Evolutionary conservation across 768 basidiomycete genomes (phyloP).

Genomic region (Tulasnella sp.): DNA sequence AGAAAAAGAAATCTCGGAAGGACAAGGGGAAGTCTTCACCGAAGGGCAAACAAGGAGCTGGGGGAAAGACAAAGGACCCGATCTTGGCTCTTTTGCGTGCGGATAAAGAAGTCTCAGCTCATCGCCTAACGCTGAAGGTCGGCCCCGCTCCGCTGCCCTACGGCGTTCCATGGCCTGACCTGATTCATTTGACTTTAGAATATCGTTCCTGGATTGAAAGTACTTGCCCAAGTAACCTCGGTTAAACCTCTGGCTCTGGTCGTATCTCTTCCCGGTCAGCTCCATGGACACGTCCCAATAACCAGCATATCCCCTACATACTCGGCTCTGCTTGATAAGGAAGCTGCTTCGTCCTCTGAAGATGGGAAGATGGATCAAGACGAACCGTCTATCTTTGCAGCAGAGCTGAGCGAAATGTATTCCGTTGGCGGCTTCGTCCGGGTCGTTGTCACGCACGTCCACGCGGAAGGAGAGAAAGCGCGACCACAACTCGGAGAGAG

Average conservation of each 20-base stretch:
- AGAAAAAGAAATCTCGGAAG: neutral
- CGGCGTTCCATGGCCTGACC: neutral
- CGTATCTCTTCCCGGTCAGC: slow-evolving; percentile 92
- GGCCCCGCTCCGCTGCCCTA: slow-evolving; percentile 20
- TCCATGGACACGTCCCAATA: slow-evolving; percentile 89
- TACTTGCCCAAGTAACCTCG: slow-evolving; percentile 80
- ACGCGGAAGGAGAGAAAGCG: slow-evolving; percentile 59
- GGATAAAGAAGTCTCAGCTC: slow-evolving; percentile 57
- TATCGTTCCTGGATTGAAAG: slow-evolving; percentile 74
- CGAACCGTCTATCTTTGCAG: slow-evolving; percentile 45
- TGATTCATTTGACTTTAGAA: slow-evolving; percentile 46
- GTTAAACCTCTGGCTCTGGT: slow-evolving; percentile 86
- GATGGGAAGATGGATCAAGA: slow-evolving; percentile 37
- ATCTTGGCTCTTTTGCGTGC: neutral
- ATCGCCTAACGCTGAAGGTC: slow-evolving; percentile 93
- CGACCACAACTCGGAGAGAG: slow-evolving; percentile 45
- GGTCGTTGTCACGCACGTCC: slow-evolving; percentile 65
- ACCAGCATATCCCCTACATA: slow-evolving; percentile 82
- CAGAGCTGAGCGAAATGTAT: slow-evolving; percentile 71
- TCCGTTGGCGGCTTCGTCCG: slow-evolving; percentile 80
- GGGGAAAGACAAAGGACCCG: neutral
- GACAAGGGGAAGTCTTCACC: neutral
- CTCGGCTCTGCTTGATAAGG: slow-evolving; percentile 64
- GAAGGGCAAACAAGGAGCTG: neutral
- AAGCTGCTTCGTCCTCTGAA: slow-evolving; percentile 40